Percentiles rank a stretch among this genome's conserved stretches.
phyloP scores from a whole-genome alignment of 2,329 filamentous ascomycete genomes.

The Coleophoma eucalyptorum region DNA sequence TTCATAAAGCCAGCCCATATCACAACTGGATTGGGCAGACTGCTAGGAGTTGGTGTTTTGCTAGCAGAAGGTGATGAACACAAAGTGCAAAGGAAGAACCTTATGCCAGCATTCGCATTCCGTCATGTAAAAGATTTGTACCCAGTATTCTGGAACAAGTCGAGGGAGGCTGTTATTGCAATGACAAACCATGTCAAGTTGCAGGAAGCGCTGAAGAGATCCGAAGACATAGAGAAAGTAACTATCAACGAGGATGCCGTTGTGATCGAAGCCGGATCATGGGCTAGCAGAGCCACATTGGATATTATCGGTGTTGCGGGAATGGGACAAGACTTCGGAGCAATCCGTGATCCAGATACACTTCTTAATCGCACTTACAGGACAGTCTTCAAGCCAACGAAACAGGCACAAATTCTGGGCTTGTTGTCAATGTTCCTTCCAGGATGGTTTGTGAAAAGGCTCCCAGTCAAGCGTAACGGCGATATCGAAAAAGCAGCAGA shows the following conservation, averaged over 20 bases:
- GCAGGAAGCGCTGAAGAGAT: slow-evolving; percentile 28
- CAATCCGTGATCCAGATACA: slow-evolving; percentile 57
- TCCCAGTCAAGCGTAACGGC: slow-evolving; percentile 72
- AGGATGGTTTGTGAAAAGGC: slow-evolving; percentile 49
- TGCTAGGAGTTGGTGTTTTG: slow-evolving; percentile 69
- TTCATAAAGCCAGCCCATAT: slow-evolving; percentile 60
- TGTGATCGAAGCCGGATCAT: slow-evolving; percentile 54
- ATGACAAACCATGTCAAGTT: slow-evolving; percentile 50
- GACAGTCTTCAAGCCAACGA: slow-evolving; percentile 48
- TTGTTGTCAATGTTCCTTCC: slow-evolving; percentile 62
- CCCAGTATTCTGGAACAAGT: slow-evolving; percentile 78
- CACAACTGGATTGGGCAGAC: slow-evolving; percentile 50
- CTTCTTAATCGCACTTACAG: slow-evolving; percentile 55
- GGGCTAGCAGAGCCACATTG: slow-evolving; percentile 65
- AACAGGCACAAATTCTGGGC: slow-evolving; percentile 49
- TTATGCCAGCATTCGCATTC: slow-evolving; percentile 82
- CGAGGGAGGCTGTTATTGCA: slow-evolving; percentile 59
- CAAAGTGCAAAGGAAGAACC: slow-evolving; percentile 72
- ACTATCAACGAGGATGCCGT: slow-evolving; percentile 24
- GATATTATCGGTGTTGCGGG: slow-evolving; percentile 75
- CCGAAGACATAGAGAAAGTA: slow-evolving; percentile 23
- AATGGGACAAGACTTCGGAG: slow-evolving; percentile 66
- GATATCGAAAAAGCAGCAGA: slow-evolving; percentile 52
- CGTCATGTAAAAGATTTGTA: slow-evolving; percentile 83
- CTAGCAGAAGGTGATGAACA: slow-evolving; percentile 91